Evolutionary conservation across 169 alveolate genomes (phyloP), one percentile per base, ranked within the genome.

Genomic region (Neospora caninum): DNA sequence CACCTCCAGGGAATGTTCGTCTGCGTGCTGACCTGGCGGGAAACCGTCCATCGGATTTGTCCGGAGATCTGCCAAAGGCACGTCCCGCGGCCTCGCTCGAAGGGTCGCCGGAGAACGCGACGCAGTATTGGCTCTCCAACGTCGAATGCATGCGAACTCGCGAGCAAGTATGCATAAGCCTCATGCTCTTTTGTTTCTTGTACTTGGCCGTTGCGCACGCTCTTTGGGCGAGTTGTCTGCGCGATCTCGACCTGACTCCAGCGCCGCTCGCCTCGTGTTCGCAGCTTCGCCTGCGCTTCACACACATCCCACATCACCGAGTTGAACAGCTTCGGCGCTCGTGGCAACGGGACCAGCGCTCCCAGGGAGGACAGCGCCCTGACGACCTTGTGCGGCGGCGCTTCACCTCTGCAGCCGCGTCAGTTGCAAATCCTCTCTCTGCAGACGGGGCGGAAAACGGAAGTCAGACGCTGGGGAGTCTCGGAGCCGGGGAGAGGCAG

Each of bases 191-290:
- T n/a, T 78, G 45, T n/a, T 78, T 78, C 45, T n/a, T n/a, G 22
- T 78, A 78, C 45, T n/a, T 78, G 86, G 86, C 86, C 29, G 10
- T 20, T 22, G 86, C 45, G 9, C 42, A 29, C 7, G 86, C 49
- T n/a, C 86, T 78, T 25, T 78, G 86, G 86, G n/a, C 1, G 42
- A n/a, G 45, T 1, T 78, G 0, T 78, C 86, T 78, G 43, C 86
- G 86, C 1, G 86, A 78, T n/a, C 27, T 78, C 4, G 45, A 38
- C 86, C 45, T 78, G 1, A n/a, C n/a, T 13, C 86, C 86, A n/a
- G 86, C 86, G 18, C 86, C 86, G 43, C 45, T 78, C 9, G 20
- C 49, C 86, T n/a, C 86, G 86, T 78, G 86, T n/a, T 36, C 86
- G 31, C 20, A 36, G 39, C 86, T 78, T 7, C 86, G 86, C 43